These are phyloP conservation scores for Tricholoma hemisulphureum DNA, from an alignment of 768 basidiomycete genomes.

Conservation along the genomic window DNA sequence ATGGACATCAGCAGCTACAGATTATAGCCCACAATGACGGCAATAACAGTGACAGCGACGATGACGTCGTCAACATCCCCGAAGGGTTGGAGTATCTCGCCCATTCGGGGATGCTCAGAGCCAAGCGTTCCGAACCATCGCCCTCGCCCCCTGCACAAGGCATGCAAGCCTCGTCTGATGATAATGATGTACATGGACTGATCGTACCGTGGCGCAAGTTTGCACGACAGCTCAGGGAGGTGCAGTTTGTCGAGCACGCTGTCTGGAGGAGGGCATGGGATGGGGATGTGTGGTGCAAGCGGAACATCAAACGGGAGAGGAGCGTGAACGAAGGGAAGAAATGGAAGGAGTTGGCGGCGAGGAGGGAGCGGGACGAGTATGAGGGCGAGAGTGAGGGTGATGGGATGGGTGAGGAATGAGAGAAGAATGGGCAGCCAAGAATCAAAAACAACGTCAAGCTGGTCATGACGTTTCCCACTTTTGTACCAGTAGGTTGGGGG, in stretches of 20 bases:
- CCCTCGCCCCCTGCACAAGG: not conserved
- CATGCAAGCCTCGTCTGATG: constrained; percentile 17
- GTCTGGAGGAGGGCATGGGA: constrained; percentile 38
- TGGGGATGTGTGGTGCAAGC: constrained; percentile 35
- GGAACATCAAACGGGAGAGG: not conserved
- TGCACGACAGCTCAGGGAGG: constrained; percentile 36
- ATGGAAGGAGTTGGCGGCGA: not conserved
- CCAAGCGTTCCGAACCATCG: not conserved
- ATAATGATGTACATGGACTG: constrained; percentile 32
- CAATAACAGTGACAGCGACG: not conserved
- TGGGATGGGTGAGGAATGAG: not conserved
- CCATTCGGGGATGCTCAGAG: not conserved
- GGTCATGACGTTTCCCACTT: not conserved
- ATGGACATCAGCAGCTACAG: not conserved
- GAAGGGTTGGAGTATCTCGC: not conserved
- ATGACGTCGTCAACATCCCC: not conserved
- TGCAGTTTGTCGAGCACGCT: constrained; percentile 40
- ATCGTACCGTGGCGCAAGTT: constrained; percentile 45
- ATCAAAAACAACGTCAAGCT: not conserved
- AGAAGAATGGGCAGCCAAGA: not conserved
- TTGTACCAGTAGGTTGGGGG: not conserved
- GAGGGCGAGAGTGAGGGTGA: not conserved
- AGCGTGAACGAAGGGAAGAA: not conserved
- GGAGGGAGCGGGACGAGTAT: not conserved
- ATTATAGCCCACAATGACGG: not conserved